A percentile compares a stretch with the other conserved stretches of the same genome.
Conservation (phyloP, 495 filamentous ascomycete genomes). For the Penicillium bialowiezense region DNA sequence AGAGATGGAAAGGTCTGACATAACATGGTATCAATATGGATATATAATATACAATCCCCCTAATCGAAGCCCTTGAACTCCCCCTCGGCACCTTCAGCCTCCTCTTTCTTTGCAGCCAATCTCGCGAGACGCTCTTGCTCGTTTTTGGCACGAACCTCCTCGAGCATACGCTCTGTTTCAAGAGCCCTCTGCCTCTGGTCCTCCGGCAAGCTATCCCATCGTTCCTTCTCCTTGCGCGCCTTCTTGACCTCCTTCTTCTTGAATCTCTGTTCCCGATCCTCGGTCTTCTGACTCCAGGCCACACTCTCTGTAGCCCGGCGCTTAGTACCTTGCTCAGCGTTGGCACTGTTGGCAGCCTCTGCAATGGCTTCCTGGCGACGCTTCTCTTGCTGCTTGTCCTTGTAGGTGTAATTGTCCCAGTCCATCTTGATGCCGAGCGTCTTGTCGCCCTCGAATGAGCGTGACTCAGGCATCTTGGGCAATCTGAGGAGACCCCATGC, state of each 20-base stretch:
- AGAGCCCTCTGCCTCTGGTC: constrained; percentile 66
- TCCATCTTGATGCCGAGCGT: constrained; percentile 61
- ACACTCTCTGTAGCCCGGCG: constrained; percentile 50
- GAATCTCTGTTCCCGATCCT: constrained; percentile 62
- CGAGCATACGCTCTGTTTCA: constrained; percentile 72
- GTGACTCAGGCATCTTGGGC: constrained; percentile 92
- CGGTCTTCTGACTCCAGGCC: constrained; percentile 84
- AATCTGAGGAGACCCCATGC: constrained; percentile 82
- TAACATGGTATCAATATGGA: not conserved
- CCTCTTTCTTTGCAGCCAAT: constrained; percentile 18
- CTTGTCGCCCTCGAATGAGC: constrained; percentile 62
- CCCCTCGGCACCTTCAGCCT: constrained; percentile 8
- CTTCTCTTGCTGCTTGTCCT: constrained; percentile 74
- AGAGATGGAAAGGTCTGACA: not conserved
- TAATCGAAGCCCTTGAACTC: constrained; percentile 48
- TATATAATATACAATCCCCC: not conserved
- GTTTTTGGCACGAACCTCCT: constrained; percentile 61
- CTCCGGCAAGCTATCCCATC: constrained; percentile 65
- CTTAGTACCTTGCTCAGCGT: constrained; percentile 31
- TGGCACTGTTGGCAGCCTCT: constrained; percentile 31
- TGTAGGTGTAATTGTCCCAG: constrained; percentile 63
- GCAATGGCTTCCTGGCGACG: constrained; percentile 57
- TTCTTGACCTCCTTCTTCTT: constrained; percentile 72
- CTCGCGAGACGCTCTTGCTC: constrained; percentile 32
- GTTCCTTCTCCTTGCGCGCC: constrained; percentile 66